These are phyloP conservation scores for Penicillium vulpinum DNA, from an alignment of 2,329 filamentous ascomycete genomes.

Conservation along the genomic window DNA sequence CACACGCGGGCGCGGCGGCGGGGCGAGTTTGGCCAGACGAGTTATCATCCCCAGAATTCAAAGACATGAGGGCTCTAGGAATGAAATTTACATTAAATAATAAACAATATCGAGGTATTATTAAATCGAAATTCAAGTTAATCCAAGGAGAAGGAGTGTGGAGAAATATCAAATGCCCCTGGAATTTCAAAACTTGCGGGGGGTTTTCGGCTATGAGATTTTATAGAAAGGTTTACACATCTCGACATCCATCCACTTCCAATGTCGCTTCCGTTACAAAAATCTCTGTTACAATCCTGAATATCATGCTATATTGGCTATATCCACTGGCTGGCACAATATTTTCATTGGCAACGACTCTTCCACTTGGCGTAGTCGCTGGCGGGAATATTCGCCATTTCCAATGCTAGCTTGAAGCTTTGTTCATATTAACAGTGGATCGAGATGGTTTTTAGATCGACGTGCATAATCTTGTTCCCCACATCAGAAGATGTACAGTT, in stretches of 20 bases:
- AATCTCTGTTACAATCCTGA: not conserved
- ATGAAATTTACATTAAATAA: too few relatives aligned
- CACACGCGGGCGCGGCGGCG: conserved; percentile 21
- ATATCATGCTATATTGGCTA: not conserved
- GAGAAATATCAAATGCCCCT: not conserved
- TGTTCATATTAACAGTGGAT: not conserved
- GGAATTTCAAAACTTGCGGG: not conserved
- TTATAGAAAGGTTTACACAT: not conserved
- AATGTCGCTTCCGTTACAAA: not conserved
- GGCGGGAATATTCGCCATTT: not conserved
- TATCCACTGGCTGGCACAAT: not conserved
- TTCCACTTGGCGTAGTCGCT: not conserved
- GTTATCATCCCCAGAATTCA: not conserved
- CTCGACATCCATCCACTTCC: not conserved
- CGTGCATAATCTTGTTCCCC: not conserved
- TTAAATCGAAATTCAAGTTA: not conserved
- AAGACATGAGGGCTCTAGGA: not conserved
- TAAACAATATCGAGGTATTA: not conserved
- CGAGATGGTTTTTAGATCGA: not conserved
- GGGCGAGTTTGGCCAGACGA: not conserved
- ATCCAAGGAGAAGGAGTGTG: not conserved
- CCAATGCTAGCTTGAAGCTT: not conserved
- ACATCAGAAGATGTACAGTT: not conserved
- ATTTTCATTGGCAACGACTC: not conserved
- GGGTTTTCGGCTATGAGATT: not conserved